Percentiles rank a stretch among this genome's conserved stretches.
Conservation (phyloP, 768 basidiomycete genomes). For the Lactarius quietus region DNA sequence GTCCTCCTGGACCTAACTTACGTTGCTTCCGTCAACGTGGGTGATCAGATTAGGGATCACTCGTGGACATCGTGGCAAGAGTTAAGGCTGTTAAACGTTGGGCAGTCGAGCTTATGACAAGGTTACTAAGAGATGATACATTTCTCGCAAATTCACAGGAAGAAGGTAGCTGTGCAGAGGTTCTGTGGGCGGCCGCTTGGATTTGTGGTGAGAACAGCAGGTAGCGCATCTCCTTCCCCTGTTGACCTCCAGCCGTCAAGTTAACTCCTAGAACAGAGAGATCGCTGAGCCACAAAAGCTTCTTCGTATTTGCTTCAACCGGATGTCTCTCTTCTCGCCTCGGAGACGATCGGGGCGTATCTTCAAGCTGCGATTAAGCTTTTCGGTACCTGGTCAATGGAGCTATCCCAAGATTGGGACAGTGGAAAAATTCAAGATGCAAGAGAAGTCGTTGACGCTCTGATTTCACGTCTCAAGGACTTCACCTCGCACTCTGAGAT, state of each 20-base stretch:
- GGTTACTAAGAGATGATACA: constrained; percentile 73
- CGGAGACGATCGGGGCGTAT: constrained; percentile 72
- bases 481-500: constrained; percentile 65
- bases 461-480: constrained; percentile 53
- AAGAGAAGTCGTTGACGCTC: constrained; percentile 56
- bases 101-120: constrained; percentile 81
- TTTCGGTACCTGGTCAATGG: constrained; percentile 80
- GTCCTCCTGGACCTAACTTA: constrained; percentile 91
- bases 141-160: constrained; percentile 66
- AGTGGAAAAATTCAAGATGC: constrained; percentile 64
- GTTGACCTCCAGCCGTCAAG: not conserved
- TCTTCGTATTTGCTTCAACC: constrained; percentile 66
- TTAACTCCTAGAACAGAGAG: constrained; percentile 46
- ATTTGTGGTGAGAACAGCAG: constrained; percentile 93
- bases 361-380: constrained; percentile 83
- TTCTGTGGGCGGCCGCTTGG: constrained; percentile 94
- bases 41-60: constrained; percentile 74
- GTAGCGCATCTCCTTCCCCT: constrained; percentile 37
- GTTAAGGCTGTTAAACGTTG: constrained; percentile 73
- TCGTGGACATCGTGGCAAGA: constrained; percentile 83
- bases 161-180: constrained; percentile 73
- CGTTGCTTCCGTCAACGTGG: constrained; percentile 77
- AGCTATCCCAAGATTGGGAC: constrained; percentile 74
- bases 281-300: constrained; percentile 75
- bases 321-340: constrained; percentile 49